phyloP scores from a whole-genome alignment of 768 basidiomycete species.

The Galerina sulciceps region DNA sequence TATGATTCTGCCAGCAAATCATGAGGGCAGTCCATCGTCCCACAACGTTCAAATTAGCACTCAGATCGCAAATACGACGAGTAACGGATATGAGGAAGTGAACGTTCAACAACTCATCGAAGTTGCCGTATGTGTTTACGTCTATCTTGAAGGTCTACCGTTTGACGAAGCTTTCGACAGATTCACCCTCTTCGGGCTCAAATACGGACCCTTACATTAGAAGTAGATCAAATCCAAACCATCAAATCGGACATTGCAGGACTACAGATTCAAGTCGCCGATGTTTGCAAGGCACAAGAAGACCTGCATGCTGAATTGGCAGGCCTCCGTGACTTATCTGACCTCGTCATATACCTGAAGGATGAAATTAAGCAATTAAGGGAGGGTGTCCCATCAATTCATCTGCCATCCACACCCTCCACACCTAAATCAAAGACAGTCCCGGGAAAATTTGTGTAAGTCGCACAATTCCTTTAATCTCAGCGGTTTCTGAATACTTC shows the following conservation, averaged over 20 bases:
- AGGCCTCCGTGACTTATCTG: constrained; percentile 25
- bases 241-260: constrained; percentile 27
- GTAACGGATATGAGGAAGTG: background rate
- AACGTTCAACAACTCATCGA: constrained; percentile 17
- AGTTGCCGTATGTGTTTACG: constrained; percentile 16
- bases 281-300: constrained; percentile 24
- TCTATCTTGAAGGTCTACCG: background rate
- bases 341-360: constrained; percentile 20
- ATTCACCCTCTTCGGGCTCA: constrained; percentile 55
- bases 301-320: constrained; percentile 17
- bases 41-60: background rate
- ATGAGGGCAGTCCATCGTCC: background rate
- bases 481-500: background rate
- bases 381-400: constrained; percentile 7
- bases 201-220: constrained; percentile 16
- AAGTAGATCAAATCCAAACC: constrained; percentile 23
- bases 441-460: constrained; percentile 22
- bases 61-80: background rate
- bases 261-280: constrained; percentile 21
- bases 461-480: background rate
- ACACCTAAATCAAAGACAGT: constrained; percentile 25
- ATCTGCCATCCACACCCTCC: constrained; percentile 22
- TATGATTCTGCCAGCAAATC: background rate
- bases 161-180: constrained; percentile 27
- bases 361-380: constrained; percentile 25